These are phyloP conservation scores for Takakia lepidozioides DNA, from an alignment of 225 moss, liverwort and hornwort species.

Conservation along the genomic window DNA sequence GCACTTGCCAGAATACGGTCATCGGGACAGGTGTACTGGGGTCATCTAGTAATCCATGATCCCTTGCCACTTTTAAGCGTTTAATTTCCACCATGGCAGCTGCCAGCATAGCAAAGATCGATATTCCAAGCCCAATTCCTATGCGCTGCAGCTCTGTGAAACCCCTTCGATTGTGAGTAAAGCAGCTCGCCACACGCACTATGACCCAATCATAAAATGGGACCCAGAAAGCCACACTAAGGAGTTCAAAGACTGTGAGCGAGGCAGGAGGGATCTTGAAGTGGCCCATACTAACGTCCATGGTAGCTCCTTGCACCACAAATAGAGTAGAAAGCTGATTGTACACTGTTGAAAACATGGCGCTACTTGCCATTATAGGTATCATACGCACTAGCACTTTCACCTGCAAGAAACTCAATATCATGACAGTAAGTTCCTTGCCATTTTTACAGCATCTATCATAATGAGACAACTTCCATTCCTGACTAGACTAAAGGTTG, in stretches of 20 bases:
- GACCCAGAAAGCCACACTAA: constrained; percentile 31
- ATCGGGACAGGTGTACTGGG: constrained; percentile 32
- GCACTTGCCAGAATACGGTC: constrained; percentile 53
- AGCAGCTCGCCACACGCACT: constrained; percentile 14
- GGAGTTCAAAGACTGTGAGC: constrained; percentile 42
- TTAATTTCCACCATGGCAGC: constrained; percentile 31
- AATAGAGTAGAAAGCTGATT: constrained; percentile 50
- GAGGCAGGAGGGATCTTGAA: constrained; percentile 50
- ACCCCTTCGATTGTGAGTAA: constrained; percentile 42
- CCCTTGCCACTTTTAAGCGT: constrained; percentile 32
- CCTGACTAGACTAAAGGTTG: too few species aligned
- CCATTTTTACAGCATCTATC: too few species aligned
- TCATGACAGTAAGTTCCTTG: neutral
- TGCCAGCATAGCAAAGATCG: constrained; percentile 40
- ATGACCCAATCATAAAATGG: constrained; percentile 41
- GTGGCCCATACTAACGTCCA: constrained; percentile 42
- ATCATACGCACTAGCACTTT: constrained; percentile 47
- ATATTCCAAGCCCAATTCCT: constrained; percentile 43
- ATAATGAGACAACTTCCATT: too few species aligned
- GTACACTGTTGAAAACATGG: constrained; percentile 50
- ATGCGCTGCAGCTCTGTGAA: constrained; percentile 53
- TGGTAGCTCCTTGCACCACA: constrained; percentile 45
- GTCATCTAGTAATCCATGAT: constrained; percentile 34
- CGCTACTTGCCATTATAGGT: constrained; percentile 42
- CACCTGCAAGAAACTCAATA: too few species aligned